A percentile compares a stretch with the other conserved stretches of the same genome.
Conservation (phyloP, 2,329 filamentous ascomycete species). For the Aspergillus piperis region DNA sequence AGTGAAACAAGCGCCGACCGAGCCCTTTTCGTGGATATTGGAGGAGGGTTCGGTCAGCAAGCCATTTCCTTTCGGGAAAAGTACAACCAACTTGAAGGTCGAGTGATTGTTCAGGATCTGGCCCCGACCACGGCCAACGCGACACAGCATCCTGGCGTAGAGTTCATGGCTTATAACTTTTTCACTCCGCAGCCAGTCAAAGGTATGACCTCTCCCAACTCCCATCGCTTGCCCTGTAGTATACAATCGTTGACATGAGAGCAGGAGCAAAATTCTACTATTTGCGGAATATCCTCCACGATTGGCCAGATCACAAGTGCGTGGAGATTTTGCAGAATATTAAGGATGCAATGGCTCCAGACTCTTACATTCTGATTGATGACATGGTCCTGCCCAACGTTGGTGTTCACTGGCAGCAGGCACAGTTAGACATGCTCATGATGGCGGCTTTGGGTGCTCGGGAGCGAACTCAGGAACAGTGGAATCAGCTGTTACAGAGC, state of each 20-base stretch:
- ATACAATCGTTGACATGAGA: too few species aligned
- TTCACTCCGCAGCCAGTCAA: constrained; percentile 12
- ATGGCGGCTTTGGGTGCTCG: not conserved
- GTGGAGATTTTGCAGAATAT: constrained; percentile 8
- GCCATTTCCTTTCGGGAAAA: not conserved
- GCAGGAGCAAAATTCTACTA: constrained; percentile 17
- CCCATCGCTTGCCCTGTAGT: too few species aligned
- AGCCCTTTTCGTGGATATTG: constrained; percentile 13
- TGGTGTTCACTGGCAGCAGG: not conserved
- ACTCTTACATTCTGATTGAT: constrained; percentile 12
- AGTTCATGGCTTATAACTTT: constrained; percentile 19
- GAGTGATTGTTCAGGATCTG: constrained; percentile 13
- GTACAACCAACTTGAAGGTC: not conserved
- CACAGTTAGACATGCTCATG: constrained; percentile 11
- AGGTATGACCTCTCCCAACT: not conserved
- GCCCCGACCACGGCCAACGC: not conserved
- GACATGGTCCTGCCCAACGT: constrained; percentile 8
- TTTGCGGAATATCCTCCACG: constrained; percentile 9
- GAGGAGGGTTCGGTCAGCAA: constrained; percentile 13
- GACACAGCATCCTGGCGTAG: not conserved
- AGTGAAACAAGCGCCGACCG: not conserved
- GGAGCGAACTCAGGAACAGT: constrained; percentile 5
- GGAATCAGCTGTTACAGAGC: not conserved
- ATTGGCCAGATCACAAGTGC: constrained; percentile 14
- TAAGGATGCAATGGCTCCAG: constrained; percentile 13